Evolutionary conservation across 768 basidiomycete genomes (phyloP), one percentile per base, ranked within the genome.

Genomic region (Dioszegia crocea): DNA sequence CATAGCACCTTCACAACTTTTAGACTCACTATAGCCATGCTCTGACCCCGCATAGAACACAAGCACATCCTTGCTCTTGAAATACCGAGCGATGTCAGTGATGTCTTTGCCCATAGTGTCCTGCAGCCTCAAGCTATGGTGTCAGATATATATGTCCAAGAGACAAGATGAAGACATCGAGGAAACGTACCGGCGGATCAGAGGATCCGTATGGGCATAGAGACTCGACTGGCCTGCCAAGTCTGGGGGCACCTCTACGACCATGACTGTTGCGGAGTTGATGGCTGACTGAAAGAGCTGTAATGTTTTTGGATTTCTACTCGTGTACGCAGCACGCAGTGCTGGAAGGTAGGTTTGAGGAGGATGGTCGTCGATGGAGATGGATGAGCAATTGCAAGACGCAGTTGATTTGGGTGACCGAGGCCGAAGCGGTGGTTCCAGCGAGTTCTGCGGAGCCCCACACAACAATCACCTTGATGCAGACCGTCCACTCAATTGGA

Each of bases 11-110:
- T n/a, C n/a, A n/a, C n/a, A n/a, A n/a, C n/a, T n/a, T n/a, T n/a
- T n/a, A n/a, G n/a, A 67, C 62, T 68, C 58, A 66, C 64, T 52
- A n/a, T 64, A 57, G 24, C 71, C 71, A 31, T 63, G 61, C 30
- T 65, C 68, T 24, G 69, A 67, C 12, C 75, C 75, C 31, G 71
- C 71, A 48, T 73, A 76, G 27, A 76, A 60, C 2, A 76, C 63
- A 39, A 76, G 38, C 9, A 76, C 57, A 47, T 76, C 72, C 48
- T 73, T 73, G 10, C 59, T 64, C 6, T 55, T 46, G 33, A 76
- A 71, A 31, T 68, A 71, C 30, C 61, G 59, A 9, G 58, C 60
- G n/a, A 74, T 19, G 52, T 71, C 62, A 14, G 59, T 57, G 19
- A 76, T 73, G 27, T 66, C 56, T 23, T 57, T 47, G 1, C 75